Conservation (phyloP, 768 basidiomycete genomes). For the Mycena crocata region DNA sequence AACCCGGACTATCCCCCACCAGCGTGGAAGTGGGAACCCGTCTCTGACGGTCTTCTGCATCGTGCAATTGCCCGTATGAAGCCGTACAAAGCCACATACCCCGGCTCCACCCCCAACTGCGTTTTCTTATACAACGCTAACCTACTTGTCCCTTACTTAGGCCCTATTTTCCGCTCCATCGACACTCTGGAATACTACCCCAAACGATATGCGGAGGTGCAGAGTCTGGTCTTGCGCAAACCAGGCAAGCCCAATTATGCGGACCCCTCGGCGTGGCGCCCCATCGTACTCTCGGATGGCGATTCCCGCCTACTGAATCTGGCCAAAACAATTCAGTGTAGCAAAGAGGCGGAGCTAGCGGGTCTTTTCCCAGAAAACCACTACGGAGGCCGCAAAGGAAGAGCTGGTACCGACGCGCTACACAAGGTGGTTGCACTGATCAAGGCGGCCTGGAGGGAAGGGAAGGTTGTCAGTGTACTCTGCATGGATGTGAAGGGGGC, state of each 20-base stretch:
- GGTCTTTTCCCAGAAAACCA: slow-evolving; percentile 48
- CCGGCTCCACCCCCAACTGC: slow-evolving; percentile 42
- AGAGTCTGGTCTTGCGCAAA: slow-evolving; percentile 48
- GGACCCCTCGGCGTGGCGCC: slow-evolving; percentile 46
- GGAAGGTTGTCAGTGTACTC: slow-evolving; percentile 47
- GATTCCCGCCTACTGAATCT: slow-evolving; percentile 34
- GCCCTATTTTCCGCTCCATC: slow-evolving; percentile 42
- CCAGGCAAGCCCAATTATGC: slow-evolving; percentile 49
- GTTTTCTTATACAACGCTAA: slow-evolving; percentile 42
- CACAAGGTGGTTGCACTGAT: slow-evolving; percentile 46
- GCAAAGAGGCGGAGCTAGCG: slow-evolving; percentile 43
- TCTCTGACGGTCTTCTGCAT: slow-evolving; percentile 43
- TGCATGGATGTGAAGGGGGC: slow-evolving; percentile 58
- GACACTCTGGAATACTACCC: slow-evolving; percentile 38
- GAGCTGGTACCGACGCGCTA: slow-evolving; percentile 49
- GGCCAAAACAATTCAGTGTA: slow-evolving; percentile 16
- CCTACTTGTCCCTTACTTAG: slow-evolving; percentile 39
- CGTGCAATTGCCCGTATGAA: slow-evolving; percentile 40
- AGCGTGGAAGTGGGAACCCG: slow-evolving; percentile 24
- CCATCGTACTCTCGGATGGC: slow-evolving; percentile 48
- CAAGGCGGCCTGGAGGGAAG: slow-evolving; percentile 49
- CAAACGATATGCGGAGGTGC: slow-evolving; percentile 36
- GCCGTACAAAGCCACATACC: slow-evolving; percentile 48
- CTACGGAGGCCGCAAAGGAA: slow-evolving; percentile 52
- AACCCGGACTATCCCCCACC: slow-evolving; percentile 42